Evolutionary conservation across 371 early-diverging fungal species (phyloP).

Genomic region (Zychaea mexicana): DNA sequence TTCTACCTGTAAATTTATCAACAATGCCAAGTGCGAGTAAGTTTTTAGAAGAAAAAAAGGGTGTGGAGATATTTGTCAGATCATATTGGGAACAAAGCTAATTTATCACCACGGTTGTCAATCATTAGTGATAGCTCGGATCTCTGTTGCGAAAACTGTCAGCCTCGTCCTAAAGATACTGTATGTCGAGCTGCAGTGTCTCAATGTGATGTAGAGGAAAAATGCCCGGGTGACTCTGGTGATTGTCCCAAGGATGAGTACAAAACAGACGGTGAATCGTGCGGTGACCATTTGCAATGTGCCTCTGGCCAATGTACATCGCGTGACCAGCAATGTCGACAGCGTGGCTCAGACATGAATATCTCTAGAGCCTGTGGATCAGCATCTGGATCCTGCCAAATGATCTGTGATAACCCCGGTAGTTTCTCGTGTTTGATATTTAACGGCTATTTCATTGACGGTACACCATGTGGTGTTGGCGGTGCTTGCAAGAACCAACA

Average conservation of each 20-base stretch:
- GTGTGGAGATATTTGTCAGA: not conserved
- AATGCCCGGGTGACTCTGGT: slow-evolving; percentile 75
- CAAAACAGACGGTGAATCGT: slow-evolving; percentile 68
- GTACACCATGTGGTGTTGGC: slow-evolving; percentile 83
- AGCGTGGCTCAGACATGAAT: slow-evolving; percentile 49
- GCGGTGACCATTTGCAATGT: slow-evolving; percentile 67
- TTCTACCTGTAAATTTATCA: slow-evolving; percentile 78
- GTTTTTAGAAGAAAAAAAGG: slow-evolving; percentile 10
- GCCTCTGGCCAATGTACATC: slow-evolving; percentile 90
- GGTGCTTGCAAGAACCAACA: slow-evolving; percentile 59
- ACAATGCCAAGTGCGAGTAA: slow-evolving; percentile 77
- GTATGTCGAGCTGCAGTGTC: slow-evolving; percentile 79
- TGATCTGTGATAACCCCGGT: slow-evolving; percentile 68
- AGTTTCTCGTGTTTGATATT: slow-evolving; percentile 65
- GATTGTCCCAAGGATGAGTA: slow-evolving; percentile 79
- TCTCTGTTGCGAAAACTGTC: slow-evolving; percentile 82
- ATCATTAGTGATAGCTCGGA: slow-evolving; percentile 78
- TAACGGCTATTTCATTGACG: slow-evolving; percentile 84
- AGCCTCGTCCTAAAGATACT: slow-evolving; percentile 56
- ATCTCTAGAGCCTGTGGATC: slow-evolving; percentile 51
- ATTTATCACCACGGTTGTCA: not conserved
- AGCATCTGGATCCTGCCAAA: slow-evolving; percentile 56
- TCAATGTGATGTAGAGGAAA: slow-evolving; percentile 83
- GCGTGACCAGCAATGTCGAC: slow-evolving; percentile 80
- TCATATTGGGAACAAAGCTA: not conserved